Conservation (phyloP, 1,284 basidiomycete species). For the Thelephora terrestris region DNA sequence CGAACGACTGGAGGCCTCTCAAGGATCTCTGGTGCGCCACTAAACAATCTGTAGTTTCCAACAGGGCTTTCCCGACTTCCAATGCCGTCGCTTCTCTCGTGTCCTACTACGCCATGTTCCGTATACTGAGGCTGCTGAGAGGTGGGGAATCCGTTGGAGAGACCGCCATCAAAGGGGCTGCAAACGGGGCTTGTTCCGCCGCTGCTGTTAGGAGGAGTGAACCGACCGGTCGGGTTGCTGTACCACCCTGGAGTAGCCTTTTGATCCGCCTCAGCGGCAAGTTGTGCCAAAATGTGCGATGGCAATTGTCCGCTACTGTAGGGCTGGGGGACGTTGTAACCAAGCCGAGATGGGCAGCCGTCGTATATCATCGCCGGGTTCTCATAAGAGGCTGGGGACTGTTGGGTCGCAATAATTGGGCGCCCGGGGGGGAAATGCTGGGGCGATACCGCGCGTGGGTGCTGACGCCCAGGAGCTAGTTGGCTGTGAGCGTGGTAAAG, state of each 20-base stretch:
- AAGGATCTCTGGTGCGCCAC: too few relatives aligned
- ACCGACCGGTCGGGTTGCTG: constrained; percentile 20
- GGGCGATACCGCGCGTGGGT: constrained; percentile 8
- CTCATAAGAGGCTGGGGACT: too few relatives aligned
- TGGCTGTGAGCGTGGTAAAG: constrained; percentile 7
- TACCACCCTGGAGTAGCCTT: constrained; percentile 20
- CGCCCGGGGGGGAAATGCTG: constrained; percentile 9
- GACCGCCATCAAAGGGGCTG: constrained; percentile 13
- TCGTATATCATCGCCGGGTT: constrained; percentile 28
- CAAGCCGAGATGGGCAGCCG: constrained; percentile 19
- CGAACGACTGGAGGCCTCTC: too few relatives aligned
- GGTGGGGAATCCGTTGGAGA: too few relatives aligned
- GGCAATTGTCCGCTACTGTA: constrained; percentile 12
- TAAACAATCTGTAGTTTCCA: too few relatives aligned
- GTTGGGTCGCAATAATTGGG: too few relatives aligned
- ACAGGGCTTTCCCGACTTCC: too few relatives aligned
- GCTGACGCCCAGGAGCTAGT: constrained; percentile 1
- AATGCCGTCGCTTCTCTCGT: too few relatives aligned
- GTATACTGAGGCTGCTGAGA: too few relatives aligned
- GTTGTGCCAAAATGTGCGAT: constrained; percentile 13
- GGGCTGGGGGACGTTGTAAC: constrained; percentile 17
- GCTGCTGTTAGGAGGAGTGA: constrained; percentile 25
- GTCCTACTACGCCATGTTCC: too few relatives aligned
- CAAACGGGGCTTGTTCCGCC: constrained; percentile 16
- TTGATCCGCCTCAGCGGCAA: constrained; percentile 14